Conservation (phyloP, 306 rosid species). For the Dalbergia cochinchinensis region DNA sequence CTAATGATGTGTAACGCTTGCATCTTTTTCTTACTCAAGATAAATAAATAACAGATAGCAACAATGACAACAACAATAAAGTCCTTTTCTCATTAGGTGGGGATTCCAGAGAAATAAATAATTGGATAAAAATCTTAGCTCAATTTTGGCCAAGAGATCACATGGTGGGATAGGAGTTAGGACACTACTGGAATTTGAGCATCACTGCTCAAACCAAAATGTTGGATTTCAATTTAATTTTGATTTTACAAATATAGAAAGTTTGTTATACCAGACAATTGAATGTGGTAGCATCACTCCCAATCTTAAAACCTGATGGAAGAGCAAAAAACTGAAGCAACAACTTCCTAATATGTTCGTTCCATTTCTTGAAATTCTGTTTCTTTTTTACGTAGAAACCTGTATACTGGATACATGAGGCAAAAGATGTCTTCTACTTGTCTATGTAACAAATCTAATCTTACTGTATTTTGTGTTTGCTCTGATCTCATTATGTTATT, state of each 20-base stretch:
- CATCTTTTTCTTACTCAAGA: neutral
- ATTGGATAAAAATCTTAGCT: neutral
- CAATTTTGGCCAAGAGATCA: neutral
- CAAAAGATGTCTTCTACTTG: constrained; percentile 1
- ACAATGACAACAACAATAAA: too few species aligned
- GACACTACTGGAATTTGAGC: neutral
- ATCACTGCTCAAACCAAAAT: constrained; percentile 7
- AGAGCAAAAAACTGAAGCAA: neutral
- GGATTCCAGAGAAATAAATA: neutral
- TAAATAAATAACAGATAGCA: neutral
- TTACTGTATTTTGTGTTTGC: constrained; percentile 19
- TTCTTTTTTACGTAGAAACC: neutral
- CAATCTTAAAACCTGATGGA: constrained; percentile 26
- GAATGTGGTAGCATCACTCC: constrained; percentile 24
- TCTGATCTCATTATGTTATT: constrained; percentile 21
- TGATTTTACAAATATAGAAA: neutral
- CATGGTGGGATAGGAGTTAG: neutral
- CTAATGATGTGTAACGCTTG: neutral
- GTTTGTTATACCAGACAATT: neutral
- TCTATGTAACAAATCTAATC: neutral
- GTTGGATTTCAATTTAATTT: neutral
- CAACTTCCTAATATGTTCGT: neutral
- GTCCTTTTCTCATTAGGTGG: too few species aligned
- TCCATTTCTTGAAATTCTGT: neutral
- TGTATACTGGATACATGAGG: constrained; percentile 12